A percentile compares a stretch with the other conserved stretches of the same genome.
Evolutionary conservation across 176 grass and related monocot genomes (phyloP).

Genomic region (Tuctoria greenei): DNA sequence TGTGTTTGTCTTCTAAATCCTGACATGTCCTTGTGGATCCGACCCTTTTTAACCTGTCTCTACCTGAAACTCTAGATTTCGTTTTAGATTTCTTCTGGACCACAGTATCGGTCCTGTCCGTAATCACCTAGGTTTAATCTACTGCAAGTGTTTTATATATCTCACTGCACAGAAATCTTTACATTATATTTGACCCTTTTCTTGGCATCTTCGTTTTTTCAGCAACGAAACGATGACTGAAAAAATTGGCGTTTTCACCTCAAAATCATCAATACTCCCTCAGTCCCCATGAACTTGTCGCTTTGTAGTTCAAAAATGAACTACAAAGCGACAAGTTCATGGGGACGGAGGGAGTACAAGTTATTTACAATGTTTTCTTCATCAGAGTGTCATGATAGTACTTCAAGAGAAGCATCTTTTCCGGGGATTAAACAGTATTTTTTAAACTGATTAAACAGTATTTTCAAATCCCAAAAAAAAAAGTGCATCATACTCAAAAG

Average conservation of each 20-base stretch:
- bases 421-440: not conserved
- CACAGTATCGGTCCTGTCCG: not conserved
- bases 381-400: not conserved
- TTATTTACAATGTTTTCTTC: not conserved
- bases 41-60: slow-evolving; percentile 29
- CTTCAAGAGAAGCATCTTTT: not conserved
- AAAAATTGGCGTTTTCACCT: not conserved
- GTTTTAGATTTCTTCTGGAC: slow-evolving; percentile 48
- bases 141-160: not conserved
- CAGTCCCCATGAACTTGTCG: too few species aligned
- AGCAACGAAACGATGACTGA: slow-evolving; percentile 9
- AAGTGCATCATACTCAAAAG: not conserved
- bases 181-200: not conserved
- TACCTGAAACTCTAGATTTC: slow-evolving; percentile 34
- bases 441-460: slow-evolving; percentile 24
- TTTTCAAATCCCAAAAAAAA: not conserved
- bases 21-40: slow-evolving; percentile 36
- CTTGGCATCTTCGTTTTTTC: not conserved
- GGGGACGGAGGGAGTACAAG: too few species aligned
- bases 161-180: slow-evolving; percentile 6
- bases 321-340: too few species aligned
- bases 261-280: slow-evolving; percentile 1
- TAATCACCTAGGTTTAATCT: slow-evolving; percentile 9
- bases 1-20: slow-evolving; percentile 43
- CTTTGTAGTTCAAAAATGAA: too few species aligned